Base-by-base conservation (phyloP, 306 rosid species). In the Cucurbita ficifolia region DNA sequence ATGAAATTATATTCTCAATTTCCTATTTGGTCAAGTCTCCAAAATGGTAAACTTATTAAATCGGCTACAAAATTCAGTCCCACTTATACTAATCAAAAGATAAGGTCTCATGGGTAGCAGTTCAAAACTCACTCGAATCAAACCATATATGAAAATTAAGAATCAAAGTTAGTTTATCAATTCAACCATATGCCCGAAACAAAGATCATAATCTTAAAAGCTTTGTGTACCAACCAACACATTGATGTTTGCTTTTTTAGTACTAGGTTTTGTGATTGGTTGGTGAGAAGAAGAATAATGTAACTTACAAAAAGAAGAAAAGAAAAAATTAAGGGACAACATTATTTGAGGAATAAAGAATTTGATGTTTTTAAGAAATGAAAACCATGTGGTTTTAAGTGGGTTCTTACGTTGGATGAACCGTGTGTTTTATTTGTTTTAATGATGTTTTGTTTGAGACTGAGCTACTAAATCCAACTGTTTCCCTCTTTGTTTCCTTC, bases 191-290 rank as follows among this genome's bases (percentile, higher is more conserved):
- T 1, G 6, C 16, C 69, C 13, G 39, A 63, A 50, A 43, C 10
- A 67, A 67, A 21, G 43, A 40, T 53, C 7, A 65, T 18, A 65
- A 18, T 7, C 72, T 24, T 24, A 24, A 24, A 24, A 24, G 29
- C 29, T 24, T 24, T 24, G 29, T 24, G 29, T 24, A 1, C 29
- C 29, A 24, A 24, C 29, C 29, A 24, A 24, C 55, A 45, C 55
- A 54, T 45, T 40, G 51, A 18, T 19, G 10, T 45, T n/a, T n/a
- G 0, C 0, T 14, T 9, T 6, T 12, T 22, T 69, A 0, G 73
- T 69, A 68, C 73, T 21, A 68, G 73, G 56, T 68, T 68, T 24
- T 69, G 39, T 69, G 57, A 69, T 69, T 24, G 43, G 73, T 24
- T 22, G 57, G 54, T 10, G 5, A 68, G 8, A 21, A 68, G 8